Conservation (phyloP, 1,284 basidiomycete species). For the Trametes polyzona region DNA sequence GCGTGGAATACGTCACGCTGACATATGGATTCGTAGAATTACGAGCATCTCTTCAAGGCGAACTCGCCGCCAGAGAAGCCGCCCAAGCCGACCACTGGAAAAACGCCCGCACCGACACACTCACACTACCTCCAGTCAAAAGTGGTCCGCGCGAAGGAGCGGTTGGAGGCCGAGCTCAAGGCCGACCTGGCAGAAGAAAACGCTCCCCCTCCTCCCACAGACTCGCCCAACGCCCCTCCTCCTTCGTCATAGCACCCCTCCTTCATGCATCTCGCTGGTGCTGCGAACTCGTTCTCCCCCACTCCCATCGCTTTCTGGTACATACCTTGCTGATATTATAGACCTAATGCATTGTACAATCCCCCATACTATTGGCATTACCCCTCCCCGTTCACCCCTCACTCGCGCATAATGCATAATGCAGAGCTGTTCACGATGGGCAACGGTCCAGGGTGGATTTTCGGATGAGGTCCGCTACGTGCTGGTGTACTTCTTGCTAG, state of each 20-base stretch:
- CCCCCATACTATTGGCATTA: constrained; percentile 22
- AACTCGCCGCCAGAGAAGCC: constrained; percentile 75
- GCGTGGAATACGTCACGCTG: background rate
- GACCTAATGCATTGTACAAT: constrained; percentile 27
- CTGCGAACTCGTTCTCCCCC: background rate
- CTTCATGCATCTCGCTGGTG: background rate
- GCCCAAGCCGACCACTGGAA: constrained; percentile 46
- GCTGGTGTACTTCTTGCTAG: too few relatives aligned
- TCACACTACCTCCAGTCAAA: constrained; percentile 97
- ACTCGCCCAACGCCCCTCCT: constrained; percentile 16
- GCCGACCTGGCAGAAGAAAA: constrained; percentile 32
- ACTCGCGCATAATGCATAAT: constrained; percentile 11
- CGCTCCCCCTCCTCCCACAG: constrained; percentile 19
- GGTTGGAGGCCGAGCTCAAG: constrained; percentile 86
- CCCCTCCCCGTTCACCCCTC: constrained; percentile 21
- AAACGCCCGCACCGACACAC: constrained; percentile 49
- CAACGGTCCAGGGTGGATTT: background rate
- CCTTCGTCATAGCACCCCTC: constrained; percentile 17
- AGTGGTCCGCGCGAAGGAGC: constrained; percentile 91
- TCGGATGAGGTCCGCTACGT: too few relatives aligned
- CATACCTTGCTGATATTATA: constrained; percentile 28
- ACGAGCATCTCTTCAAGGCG: constrained; percentile 91
- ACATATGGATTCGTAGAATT: constrained; percentile 60
- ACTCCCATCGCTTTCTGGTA: constrained; percentile 9
- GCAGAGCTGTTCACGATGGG: constrained; percentile 7